These are phyloP conservation scores for Irpex lacteus DNA, from an alignment of 1,284 basidiomycete genomes.

Conservation along the genomic window DNA sequence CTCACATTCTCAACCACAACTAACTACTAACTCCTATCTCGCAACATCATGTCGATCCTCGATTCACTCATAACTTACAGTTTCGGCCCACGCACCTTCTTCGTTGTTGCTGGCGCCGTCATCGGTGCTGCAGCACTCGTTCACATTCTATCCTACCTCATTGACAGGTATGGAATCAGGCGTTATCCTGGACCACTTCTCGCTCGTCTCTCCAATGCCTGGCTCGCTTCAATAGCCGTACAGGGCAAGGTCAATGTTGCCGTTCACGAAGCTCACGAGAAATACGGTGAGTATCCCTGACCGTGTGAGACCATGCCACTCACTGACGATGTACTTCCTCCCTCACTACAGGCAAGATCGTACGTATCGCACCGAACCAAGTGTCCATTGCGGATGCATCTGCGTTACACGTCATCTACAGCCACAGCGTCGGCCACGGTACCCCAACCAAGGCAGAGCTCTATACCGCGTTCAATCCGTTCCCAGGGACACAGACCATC, in stretches of 20 bases:
- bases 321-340: neutral
- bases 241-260: slow-evolving; percentile 66
- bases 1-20: neutral
- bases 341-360: slow-evolving; percentile 52
- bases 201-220: slow-evolving; percentile 71
- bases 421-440: slow-evolving; percentile 44
- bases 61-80: neutral
- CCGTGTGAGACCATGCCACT: neutral
- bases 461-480: neutral
- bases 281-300: slow-evolving; percentile 53
- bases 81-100: neutral
- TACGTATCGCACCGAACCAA: slow-evolving; percentile 81
- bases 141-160: slow-evolving; percentile 51
- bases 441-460: slow-evolving; percentile 28
- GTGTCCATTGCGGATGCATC: slow-evolving; percentile 75
- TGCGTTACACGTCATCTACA: slow-evolving; percentile 69
- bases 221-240: slow-evolving; percentile 63
- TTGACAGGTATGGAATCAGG: slow-evolving; percentile 53
- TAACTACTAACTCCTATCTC: neutral
- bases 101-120: neutral
- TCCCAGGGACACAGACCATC: slow-evolving; percentile 25
- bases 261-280: slow-evolving; percentile 69
- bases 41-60: neutral
- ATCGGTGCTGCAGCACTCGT: neutral
- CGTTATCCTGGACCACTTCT: slow-evolving; percentile 68